These are phyloP conservation scores for Plasmodium berghei DNA, from an alignment of 169 alveolate genomes.

Conservation along the genomic window DNA sequence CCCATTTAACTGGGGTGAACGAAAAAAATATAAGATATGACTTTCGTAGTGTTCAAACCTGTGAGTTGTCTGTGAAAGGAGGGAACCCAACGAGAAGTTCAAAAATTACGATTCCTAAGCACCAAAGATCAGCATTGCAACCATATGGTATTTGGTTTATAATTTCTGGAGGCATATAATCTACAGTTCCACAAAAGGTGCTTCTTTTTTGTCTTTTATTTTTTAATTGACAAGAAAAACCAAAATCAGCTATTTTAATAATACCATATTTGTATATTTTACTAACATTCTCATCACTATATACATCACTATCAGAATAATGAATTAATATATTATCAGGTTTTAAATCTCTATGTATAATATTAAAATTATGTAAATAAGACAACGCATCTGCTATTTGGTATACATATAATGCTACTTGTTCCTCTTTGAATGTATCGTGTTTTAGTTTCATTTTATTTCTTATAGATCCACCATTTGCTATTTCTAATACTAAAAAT, in stretches of 20 bases:
- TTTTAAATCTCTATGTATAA: constrained; percentile 88
- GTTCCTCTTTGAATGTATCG: constrained; percentile 85
- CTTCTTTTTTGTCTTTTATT: constrained; percentile 89
- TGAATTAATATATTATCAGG: constrained; percentile 89
- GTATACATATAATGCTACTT: constrained; percentile 87
- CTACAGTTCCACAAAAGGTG: constrained; percentile 95
- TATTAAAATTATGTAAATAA: constrained; percentile 84
- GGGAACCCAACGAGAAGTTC: constrained; percentile 93
- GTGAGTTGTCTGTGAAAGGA: constrained; percentile 87
- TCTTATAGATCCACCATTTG: constrained; percentile 92
- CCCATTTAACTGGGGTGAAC: too few species aligned
- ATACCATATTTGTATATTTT: constrained; percentile 84
- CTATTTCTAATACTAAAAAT: constrained; percentile 93
- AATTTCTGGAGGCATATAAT: constrained; percentile 95
- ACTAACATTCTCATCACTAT: background rate
- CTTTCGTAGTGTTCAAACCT: constrained; percentile 6
- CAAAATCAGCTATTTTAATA: constrained; percentile 94
- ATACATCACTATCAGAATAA: constrained; percentile 6
- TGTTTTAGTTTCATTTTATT: constrained; percentile 80
- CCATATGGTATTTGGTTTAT: constrained; percentile 89
- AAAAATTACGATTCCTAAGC: constrained; percentile 93
- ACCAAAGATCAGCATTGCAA: constrained; percentile 93
- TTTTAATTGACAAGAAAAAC: constrained; percentile 91
- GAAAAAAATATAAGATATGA: too few species aligned
- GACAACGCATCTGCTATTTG: constrained; percentile 87